phyloP scores from a whole-genome alignment of 148 eudicot species.

The Persicaria tinctoria region DNA sequence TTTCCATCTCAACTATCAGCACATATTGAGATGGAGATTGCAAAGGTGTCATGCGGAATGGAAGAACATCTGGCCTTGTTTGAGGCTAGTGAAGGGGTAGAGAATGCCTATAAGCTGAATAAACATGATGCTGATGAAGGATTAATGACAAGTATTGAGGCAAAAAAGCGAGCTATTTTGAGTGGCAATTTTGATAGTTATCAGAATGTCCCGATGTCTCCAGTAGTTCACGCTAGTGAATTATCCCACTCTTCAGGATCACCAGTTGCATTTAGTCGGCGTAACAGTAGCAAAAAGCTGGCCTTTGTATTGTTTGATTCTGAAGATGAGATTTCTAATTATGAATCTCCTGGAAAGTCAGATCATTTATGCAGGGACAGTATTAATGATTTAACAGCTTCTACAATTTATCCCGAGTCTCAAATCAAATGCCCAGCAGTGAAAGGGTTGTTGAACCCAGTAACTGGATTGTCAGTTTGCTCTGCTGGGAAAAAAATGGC shows the following conservation, averaged over 20 bases:
- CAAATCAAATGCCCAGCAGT: slow-evolving; percentile 19
- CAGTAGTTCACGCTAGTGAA: slow-evolving; percentile 26
- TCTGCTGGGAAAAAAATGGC: slow-evolving; percentile 19
- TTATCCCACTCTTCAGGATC: slow-evolving; percentile 47
- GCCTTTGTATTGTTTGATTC: slow-evolving; percentile 59
- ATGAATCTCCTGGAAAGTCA: slow-evolving; percentile 22
- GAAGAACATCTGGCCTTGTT: slow-evolving; percentile 35
- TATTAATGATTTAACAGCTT: slow-evolving; percentile 13
- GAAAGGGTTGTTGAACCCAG: slow-evolving; percentile 22
- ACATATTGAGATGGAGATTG: slow-evolving; percentile 63
- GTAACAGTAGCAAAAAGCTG: slow-evolving; percentile 43
- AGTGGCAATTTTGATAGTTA: slow-evolving; percentile 33
- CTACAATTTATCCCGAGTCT: slow-evolving; percentile 24
- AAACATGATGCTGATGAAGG: slow-evolving; percentile 17
- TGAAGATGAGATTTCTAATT: slow-evolving; percentile 41
- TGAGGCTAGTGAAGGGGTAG: slow-evolving; percentile 31
- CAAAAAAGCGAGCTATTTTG: slow-evolving; percentile 75
- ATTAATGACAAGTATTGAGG: slow-evolving; percentile 35
- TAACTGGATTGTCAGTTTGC: slow-evolving; percentile 15
- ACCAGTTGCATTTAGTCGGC: slow-evolving; percentile 50
- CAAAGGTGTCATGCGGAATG: slow-evolving; percentile 35
- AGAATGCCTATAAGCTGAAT: slow-evolving; percentile 14
- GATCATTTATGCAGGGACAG: slow-evolving; percentile 15
- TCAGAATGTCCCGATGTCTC: slow-evolving; percentile 31
- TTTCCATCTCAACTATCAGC: slow-evolving; percentile 64